Conservation (phyloP, 768 basidiomycete species). For the Mycena indigotica region DNA sequence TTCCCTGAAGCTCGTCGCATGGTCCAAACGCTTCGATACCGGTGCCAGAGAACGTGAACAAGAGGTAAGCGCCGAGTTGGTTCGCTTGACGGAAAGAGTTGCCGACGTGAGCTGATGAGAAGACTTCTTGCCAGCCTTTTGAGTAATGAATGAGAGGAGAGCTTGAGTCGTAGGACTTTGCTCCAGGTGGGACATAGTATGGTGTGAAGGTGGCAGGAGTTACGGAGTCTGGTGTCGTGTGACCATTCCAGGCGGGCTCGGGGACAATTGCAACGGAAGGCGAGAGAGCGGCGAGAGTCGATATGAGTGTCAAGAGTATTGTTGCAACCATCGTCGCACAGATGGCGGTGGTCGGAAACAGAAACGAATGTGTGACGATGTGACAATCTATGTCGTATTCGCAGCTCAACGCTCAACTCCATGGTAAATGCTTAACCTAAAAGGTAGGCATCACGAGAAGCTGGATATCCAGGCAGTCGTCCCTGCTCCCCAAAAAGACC, state of each 20-base stretch:
- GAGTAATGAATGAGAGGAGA: constrained; percentile 68
- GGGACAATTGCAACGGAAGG: constrained; percentile 17
- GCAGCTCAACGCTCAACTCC: too few relatives aligned
- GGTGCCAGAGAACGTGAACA: constrained; percentile 68
- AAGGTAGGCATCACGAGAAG: too few relatives aligned
- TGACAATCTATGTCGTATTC: too few relatives aligned
- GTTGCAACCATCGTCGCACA: not conserved
- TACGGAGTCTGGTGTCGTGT: constrained; percentile 52
- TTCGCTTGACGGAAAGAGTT: constrained; percentile 55
- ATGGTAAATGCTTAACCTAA: too few relatives aligned
- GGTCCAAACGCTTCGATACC: constrained; percentile 81
- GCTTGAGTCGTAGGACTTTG: constrained; percentile 69
- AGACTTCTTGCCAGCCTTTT: constrained; percentile 59
- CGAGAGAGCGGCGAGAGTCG: constrained; percentile 14
- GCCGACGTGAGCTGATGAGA: constrained; percentile 52
- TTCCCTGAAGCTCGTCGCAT: constrained; percentile 54
- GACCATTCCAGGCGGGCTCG: constrained; percentile 73
- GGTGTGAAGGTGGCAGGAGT: constrained; percentile 55
- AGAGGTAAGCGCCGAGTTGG: constrained; percentile 48
- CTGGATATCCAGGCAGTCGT: too few relatives aligned
- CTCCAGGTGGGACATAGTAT: constrained; percentile 74
- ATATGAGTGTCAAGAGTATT: constrained; percentile 17
- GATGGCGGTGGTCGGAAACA: not conserved
- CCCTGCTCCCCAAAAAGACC: too few relatives aligned
- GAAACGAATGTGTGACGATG: too few relatives aligned